phyloP scores from a whole-genome alignment of 805 yeast genomes.

The Kodamaea jinghongensis region DNA sequence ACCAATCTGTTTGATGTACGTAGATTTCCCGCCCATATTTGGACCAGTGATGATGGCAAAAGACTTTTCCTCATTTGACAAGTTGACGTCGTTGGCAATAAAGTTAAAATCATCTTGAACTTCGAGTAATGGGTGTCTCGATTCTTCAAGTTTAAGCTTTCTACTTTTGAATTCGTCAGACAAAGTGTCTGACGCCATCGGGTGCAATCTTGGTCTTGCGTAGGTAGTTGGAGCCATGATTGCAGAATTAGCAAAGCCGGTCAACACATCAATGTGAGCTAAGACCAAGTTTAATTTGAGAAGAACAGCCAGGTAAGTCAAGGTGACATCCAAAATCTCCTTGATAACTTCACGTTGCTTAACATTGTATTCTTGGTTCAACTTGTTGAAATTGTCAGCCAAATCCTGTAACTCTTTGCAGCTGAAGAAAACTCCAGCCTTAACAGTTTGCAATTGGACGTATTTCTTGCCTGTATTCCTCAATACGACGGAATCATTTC shows the following conservation, averaged over 20 bases:
- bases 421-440: conserved; percentile 93
- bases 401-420: conserved; percentile 61
- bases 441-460: conserved; percentile 83
- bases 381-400: conserved; percentile 54
- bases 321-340: conserved; percentile 77
- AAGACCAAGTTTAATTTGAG: conserved; percentile 62
- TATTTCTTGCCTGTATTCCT: conserved; percentile 58
- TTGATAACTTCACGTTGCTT: conserved; percentile 77
- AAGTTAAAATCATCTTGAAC: conserved; percentile 88
- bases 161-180: conserved; percentile 35
- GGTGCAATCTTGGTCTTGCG: conserved; percentile 67
- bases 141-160: conserved; percentile 56
- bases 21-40: conserved; percentile 96
- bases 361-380: conserved; percentile 64
- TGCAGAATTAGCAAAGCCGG: conserved; percentile 80
- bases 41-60: conserved; percentile 92
- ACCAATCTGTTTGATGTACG: conserved; percentile 87
- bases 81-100: conserved; percentile 83
- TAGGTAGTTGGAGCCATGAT: conserved; percentile 78
- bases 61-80: conserved; percentile 53
- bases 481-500: conserved; percentile 81
- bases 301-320: conserved; percentile 78
- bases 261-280: conserved; percentile 78
- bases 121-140: conserved; percentile 94
- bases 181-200: conserved; percentile 36